phyloP scores from a whole-genome alignment of 2,329 filamentous ascomycete genomes.

The Lecanicillium sp. region DNA sequence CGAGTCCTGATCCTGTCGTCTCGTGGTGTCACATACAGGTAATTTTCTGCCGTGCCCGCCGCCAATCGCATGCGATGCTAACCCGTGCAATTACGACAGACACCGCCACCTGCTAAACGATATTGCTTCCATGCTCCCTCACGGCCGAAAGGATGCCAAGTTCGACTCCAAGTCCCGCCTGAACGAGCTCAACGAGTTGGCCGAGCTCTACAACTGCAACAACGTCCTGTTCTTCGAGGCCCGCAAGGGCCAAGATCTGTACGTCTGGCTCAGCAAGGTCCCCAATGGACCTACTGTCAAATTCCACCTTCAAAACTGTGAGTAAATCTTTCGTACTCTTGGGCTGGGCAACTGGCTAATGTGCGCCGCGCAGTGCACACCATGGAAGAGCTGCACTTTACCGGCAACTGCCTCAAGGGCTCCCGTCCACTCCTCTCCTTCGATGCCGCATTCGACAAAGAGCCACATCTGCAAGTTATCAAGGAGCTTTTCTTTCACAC shows the following conservation, averaged over 20 bases:
- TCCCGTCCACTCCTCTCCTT: constrained; percentile 88
- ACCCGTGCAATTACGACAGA: constrained; percentile 38
- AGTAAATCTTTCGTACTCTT: constrained; percentile 20
- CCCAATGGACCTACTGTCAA: constrained; percentile 61
- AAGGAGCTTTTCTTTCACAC: constrained; percentile 86
- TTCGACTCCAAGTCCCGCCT: constrained; percentile 93
- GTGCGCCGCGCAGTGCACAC: constrained; percentile 63
- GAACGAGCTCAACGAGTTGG: constrained; percentile 70
- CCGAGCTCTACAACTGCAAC: constrained; percentile 83
- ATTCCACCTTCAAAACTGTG: constrained; percentile 73
- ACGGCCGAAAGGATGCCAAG: constrained; percentile 91
- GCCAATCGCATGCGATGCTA: background rate
- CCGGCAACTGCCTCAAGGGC: constrained; percentile 93
- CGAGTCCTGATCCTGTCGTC: constrained; percentile 87
- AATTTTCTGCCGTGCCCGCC: constrained; percentile 21
- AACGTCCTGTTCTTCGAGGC: constrained; percentile 95
- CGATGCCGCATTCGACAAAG: constrained; percentile 75
- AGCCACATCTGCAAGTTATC: constrained; percentile 74
- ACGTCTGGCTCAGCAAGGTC: constrained; percentile 86
- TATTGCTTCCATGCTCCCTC: constrained; percentile 79
- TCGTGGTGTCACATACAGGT: constrained; percentile 85
- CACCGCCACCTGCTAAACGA: constrained; percentile 93
- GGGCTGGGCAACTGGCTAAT: constrained; percentile 19
- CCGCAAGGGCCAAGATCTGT: constrained; percentile 88
- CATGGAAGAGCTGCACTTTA: constrained; percentile 95